Conservation (phyloP, 768 basidiomycete genomes). For the Xerocomus potaroensis region DNA sequence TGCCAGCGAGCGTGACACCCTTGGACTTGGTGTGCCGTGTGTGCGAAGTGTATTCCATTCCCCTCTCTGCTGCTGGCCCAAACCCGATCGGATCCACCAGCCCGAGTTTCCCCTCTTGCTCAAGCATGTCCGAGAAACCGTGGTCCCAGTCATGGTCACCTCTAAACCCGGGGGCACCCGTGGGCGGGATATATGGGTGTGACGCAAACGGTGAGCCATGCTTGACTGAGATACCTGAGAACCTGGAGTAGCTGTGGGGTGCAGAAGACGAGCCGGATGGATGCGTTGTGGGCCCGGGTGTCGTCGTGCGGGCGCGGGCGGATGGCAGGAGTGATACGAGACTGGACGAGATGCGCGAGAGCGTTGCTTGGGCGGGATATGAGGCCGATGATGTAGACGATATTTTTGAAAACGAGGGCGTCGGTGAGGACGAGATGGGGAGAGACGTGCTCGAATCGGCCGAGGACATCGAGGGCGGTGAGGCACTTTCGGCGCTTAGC, state of each 20-base stretch:
- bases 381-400: neutral
- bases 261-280: constrained; percentile 9
- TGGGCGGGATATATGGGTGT: constrained; percentile 42
- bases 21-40: constrained; percentile 33
- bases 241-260: constrained; percentile 10
- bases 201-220: constrained; percentile 52
- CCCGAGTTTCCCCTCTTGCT: constrained; percentile 35
- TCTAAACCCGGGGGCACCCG: constrained; percentile 74
- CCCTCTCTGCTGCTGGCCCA: constrained; percentile 34
- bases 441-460: constrained; percentile 16
- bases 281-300: neutral
- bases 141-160: constrained; percentile 69
- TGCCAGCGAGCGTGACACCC: constrained; percentile 48
- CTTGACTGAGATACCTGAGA: constrained; percentile 19
- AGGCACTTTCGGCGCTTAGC: constrained; percentile 18
- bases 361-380: constrained; percentile 32
- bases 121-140: constrained; percentile 49
- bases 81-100: constrained; percentile 39
- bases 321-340: constrained; percentile 47
- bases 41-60: constrained; percentile 4
- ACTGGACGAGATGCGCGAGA: constrained; percentile 45
- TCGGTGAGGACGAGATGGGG: neutral
- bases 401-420: neutral
- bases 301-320: constrained; percentile 11
- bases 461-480: constrained; percentile 21